Evolutionary conservation across 2,329 filamentous ascomycete genomes (phyloP).

Genomic region (Podosphaera xanthii): DNA sequence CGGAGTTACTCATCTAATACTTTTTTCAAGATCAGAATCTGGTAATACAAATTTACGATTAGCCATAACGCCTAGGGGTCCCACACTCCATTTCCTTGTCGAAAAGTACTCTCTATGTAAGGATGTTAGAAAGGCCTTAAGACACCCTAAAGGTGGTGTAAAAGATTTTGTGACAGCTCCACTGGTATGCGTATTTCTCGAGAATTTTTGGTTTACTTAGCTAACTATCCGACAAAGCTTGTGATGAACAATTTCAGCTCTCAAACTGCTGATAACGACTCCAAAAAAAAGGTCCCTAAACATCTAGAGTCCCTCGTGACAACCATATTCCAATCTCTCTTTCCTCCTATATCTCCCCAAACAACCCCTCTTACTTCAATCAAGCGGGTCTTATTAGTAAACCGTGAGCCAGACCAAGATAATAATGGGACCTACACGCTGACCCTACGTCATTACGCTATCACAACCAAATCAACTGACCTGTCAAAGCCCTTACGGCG

Average conservation of each 20-base stretch:
- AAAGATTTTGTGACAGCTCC: slow-evolving; percentile 75
- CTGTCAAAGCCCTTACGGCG: slow-evolving; percentile 66
- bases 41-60: slow-evolving; percentile 87
- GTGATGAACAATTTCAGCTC: slow-evolving; percentile 96
- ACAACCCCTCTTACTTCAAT: slow-evolving; percentile 79
- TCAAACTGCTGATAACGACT: slow-evolving; percentile 27
- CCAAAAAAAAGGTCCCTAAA: slow-evolving; percentile 55
- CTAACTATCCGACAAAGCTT: slow-evolving; percentile 25
- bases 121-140: slow-evolving; percentile 66
- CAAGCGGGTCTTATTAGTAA: slow-evolving; percentile 69
- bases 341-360: slow-evolving; percentile 87
- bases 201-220: neutral
- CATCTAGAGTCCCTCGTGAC: slow-evolving; percentile 85
- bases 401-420: slow-evolving; percentile 40
- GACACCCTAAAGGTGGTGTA: slow-evolving; percentile 57
- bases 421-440: slow-evolving; percentile 52
- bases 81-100: slow-evolving; percentile 82
- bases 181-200: slow-evolving; percentile 28
- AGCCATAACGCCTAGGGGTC: slow-evolving; percentile 68
- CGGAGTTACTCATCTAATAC: slow-evolving; percentile 74
- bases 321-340: slow-evolving; percentile 86
- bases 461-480: slow-evolving; percentile 69
- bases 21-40: slow-evolving; percentile 73
- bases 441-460: slow-evolving; percentile 83
- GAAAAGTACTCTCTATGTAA: slow-evolving; percentile 88